These are phyloP conservation scores for Calonectria hawksworthii DNA, from an alignment of 2,329 filamentous ascomycete genomes.

Conservation along the genomic window DNA sequence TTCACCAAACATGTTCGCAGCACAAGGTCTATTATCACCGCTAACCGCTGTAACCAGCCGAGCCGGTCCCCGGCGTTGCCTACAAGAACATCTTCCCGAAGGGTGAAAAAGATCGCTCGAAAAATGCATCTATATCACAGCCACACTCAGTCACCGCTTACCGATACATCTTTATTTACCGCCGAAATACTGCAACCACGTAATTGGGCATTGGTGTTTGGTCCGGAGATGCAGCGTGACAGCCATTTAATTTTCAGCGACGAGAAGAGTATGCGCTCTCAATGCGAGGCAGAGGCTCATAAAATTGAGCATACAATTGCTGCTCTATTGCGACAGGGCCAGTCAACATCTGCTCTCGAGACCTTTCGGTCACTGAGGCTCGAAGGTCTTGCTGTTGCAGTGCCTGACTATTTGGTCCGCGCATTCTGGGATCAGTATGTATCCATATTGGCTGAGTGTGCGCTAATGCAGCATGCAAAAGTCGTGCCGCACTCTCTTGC, in stretches of 20 bases:
- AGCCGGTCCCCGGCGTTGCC: not conserved
- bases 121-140: not conserved
- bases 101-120: not conserved
- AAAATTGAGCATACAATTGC: conserved; percentile 22
- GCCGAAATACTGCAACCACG: not conserved
- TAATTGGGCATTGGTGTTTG: not conserved
- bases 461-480: conserved; percentile 27
- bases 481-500: conserved; percentile 26
- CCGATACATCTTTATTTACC: not conserved
- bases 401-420: conserved; percentile 20
- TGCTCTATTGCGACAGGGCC: not conserved
- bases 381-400: conserved; percentile 11
- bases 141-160: not conserved
- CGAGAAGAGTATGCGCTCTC: not conserved
- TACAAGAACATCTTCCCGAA: not conserved
- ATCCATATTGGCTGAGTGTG: conserved; percentile 4
- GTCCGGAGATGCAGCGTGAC: not conserved
- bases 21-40: not conserved
- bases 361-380: conserved; percentile 14
- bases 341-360: not conserved
- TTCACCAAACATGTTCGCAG: no score
- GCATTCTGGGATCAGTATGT: conserved; percentile 7
- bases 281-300: not conserved
- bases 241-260: not conserved
- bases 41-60: not conserved